Conservation (phyloP, 108 stramenopile species). For the Chaetoceros muelleri region DNA sequence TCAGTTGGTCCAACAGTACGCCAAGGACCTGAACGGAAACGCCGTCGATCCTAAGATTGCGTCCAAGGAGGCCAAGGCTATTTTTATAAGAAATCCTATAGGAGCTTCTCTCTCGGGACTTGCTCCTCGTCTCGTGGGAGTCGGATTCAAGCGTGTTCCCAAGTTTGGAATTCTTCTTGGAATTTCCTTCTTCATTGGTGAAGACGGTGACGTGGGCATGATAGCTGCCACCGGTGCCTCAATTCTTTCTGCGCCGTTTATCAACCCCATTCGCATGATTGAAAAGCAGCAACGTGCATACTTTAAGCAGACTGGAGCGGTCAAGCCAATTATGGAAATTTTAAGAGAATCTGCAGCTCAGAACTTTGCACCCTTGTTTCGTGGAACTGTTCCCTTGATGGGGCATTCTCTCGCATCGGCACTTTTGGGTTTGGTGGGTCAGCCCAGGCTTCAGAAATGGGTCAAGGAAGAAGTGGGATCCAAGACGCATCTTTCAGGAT, state of each 20-base stretch:
- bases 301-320: slow-evolving; percentile 75
- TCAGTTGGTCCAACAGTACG: slow-evolving; percentile 89
- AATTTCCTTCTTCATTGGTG: slow-evolving; percentile 78
- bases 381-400: slow-evolving; percentile 86
- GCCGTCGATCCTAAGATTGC: slow-evolving; percentile 80
- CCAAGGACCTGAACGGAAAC: slow-evolving; percentile 78
- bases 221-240: slow-evolving; percentile 75
- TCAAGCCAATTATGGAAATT: slow-evolving; percentile 82
- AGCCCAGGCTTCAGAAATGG: slow-evolving; percentile 85
- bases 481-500: slow-evolving; percentile 41
- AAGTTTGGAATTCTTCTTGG: slow-evolving; percentile 86
- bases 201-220: slow-evolving; percentile 65
- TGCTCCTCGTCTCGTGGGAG: slow-evolving; percentile 77
- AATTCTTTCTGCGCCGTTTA: slow-evolving; percentile 77
- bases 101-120: slow-evolving; percentile 68
- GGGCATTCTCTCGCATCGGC: slow-evolving; percentile 85
- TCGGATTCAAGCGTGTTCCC: slow-evolving; percentile 90
- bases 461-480: slow-evolving; percentile 75
- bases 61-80: slow-evolving; percentile 60
- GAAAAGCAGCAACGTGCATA: slow-evolving; percentile 91
- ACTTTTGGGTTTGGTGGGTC: slow-evolving; percentile 83
- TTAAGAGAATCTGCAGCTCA: slow-evolving; percentile 67
- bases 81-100: slow-evolving; percentile 74
- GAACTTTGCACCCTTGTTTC: slow-evolving; percentile 79
- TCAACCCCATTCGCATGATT: slow-evolving; percentile 92